A percentile compares a stretch with the other conserved stretches of the same genome.
These are phyloP conservation scores for Cytospora paraplurivora DNA, from an alignment of 2,329 filamentous ascomycete genomes.

Conservation along the genomic window DNA sequence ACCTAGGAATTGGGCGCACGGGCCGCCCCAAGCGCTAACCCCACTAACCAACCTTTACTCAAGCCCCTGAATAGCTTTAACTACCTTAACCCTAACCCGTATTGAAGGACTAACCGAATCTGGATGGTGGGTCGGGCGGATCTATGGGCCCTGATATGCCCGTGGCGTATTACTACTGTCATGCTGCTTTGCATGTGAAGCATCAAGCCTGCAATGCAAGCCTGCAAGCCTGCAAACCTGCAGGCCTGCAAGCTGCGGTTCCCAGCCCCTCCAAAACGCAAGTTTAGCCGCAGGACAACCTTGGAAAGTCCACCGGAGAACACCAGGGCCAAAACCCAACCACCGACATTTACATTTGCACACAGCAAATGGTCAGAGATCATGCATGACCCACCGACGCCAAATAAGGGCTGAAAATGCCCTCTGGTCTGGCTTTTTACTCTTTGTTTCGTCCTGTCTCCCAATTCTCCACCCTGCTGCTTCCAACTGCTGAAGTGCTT, in stretches of 20 bases:
- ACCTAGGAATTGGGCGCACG: too few relatives aligned
- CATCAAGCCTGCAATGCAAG: not conserved
- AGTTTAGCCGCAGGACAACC: not conserved
- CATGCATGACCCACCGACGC: not conserved
- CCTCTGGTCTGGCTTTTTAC: slow-evolving; percentile 1
- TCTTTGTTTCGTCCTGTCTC: slow-evolving; percentile 3
- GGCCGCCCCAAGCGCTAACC: too few relatives aligned
- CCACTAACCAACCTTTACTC: too few relatives aligned
- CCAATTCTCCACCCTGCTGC: slow-evolving; percentile 14
- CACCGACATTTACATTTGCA: slow-evolving; percentile 19
- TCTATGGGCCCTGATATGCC: too few relatives aligned
- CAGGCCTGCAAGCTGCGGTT: not conserved
- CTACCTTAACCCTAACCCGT: too few relatives aligned
- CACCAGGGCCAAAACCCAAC: slow-evolving; percentile 21
- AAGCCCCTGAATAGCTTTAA: too few relatives aligned
- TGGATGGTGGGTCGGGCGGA: too few relatives aligned
- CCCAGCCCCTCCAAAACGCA: slow-evolving; percentile 20
- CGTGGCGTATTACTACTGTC: too few relatives aligned
- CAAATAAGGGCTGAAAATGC: slow-evolving; percentile 13
- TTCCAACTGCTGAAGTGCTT: not conserved
- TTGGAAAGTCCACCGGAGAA: too few relatives aligned
- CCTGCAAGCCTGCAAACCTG: not conserved
- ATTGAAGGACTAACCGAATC: too few relatives aligned
- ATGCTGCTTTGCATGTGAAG: too few relatives aligned
- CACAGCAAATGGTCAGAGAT: not conserved